Conservation (phyloP, 2,329 filamentous ascomycete genomes). For the Fusarium verrucosum region DNA sequence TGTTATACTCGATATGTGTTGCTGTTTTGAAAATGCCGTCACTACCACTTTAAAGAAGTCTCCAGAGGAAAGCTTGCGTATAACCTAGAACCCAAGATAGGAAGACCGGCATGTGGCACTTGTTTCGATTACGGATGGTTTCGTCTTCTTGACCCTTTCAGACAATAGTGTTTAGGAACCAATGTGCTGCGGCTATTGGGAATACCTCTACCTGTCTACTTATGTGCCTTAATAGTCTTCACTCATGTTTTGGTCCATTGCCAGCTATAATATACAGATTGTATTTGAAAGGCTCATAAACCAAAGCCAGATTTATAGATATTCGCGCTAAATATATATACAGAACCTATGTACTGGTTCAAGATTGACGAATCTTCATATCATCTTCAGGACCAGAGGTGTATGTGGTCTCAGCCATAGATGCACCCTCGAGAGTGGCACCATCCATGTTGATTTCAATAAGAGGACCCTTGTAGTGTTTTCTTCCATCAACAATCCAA, state of each 20-base stretch:
- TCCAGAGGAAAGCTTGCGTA: constrained; percentile 1
- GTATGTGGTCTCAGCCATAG: constrained; percentile 31
- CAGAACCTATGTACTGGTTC: not conserved
- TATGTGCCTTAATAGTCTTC: not conserved
- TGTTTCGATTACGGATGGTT: not conserved
- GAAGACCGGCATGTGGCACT: not conserved
- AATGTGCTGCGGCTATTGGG: constrained; percentile 1
- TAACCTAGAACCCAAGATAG: constrained; percentile 7
- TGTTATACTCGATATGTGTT: not conserved
- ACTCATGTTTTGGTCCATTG: not conserved
- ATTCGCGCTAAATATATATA: not conserved
- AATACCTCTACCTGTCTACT: not conserved
- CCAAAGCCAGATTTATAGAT: not conserved
- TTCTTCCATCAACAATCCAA: constrained; percentile 61
- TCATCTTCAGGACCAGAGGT: constrained; percentile 32
- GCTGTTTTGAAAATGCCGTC: not conserved
- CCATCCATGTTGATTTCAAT: constrained; percentile 36
- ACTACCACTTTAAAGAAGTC: not conserved
- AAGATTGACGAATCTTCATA: constrained; percentile 8
- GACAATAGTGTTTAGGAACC: not conserved
- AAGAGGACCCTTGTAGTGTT: constrained; percentile 54
- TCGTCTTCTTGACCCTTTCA: not conserved
- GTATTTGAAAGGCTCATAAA: not conserved
- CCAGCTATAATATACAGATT: not conserved
- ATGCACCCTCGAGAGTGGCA: constrained; percentile 27